phyloP scores from a whole-genome alignment of 176 grass and related monocot genomes.

The Hordeum vulgare region DNA sequence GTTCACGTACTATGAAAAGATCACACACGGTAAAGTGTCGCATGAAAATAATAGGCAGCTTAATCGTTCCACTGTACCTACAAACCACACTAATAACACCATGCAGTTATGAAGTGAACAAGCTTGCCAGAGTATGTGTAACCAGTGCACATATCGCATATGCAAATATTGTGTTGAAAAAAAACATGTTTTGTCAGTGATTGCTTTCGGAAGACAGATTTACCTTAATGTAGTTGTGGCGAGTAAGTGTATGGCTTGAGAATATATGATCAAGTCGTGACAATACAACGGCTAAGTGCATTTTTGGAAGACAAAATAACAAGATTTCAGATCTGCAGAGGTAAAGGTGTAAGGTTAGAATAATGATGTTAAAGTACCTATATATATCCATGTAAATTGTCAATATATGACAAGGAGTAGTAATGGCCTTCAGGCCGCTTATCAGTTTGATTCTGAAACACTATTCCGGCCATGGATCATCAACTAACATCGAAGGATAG shows the following conservation, averaged over 20 bases:
- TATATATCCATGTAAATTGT: conserved; percentile 1
- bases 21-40: background rate
- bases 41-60: background rate
- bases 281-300: conserved; percentile 2
- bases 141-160: background rate
- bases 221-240: background rate
- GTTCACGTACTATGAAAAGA: conserved; percentile 16
- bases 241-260: background rate
- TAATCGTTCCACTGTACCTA: background rate
- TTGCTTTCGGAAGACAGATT: background rate
- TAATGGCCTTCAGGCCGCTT: background rate
- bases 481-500: conserved; percentile 9
- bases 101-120: conserved; percentile 4
- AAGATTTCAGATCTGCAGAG: conserved; percentile 3
- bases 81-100: background rate
- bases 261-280: conserved; percentile 11
- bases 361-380: background rate
- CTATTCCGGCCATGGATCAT: background rate
- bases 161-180: background rate
- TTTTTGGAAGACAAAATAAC: background rate
- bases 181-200: conserved; percentile 11
- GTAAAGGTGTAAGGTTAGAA: conserved; percentile 1
- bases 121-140: background rate
- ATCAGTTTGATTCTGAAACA: background rate
- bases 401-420: background rate